Percentiles rank a stretch among this genome's conserved stretches.
These are phyloP conservation scores for Trametes cinnabarina DNA, from an alignment of 768 basidiomycete species.

Conservation along the genomic window DNA sequence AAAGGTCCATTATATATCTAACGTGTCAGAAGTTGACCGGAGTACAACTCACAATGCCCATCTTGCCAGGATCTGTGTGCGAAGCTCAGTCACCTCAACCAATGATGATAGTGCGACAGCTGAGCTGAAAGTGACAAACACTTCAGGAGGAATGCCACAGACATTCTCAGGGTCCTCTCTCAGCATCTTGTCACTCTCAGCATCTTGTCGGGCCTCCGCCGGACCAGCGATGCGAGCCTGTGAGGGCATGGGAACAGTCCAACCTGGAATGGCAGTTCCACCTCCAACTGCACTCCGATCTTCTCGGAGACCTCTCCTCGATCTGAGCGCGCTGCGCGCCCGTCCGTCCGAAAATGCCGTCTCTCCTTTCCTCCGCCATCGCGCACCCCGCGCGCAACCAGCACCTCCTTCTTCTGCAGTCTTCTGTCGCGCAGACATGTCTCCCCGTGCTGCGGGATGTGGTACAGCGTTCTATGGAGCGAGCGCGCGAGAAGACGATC, in stretches of 20 bases:
- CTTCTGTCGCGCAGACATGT: constrained; percentile 28
- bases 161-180: no score
- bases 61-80: background rate
- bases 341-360: constrained; percentile 14
- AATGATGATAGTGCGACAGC: no score
- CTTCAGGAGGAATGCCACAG: no score
- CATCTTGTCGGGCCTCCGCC: no score
- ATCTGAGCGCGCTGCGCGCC: background rate
- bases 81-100: no score
- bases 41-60: background rate
- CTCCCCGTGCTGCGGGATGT: constrained; percentile 24
- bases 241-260: no score
- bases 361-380: constrained; percentile 24
- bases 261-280: no score
- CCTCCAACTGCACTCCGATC: background rate
- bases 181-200: no score
- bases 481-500: constrained; percentile 32
- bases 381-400: constrained; percentile 18
- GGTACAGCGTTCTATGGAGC: constrained; percentile 5
- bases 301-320: background rate
- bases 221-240: no score
- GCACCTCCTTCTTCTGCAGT: constrained; percentile 27
- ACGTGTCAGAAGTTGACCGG: no score
- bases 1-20: no score
- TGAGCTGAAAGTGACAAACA: no score